phyloP scores from a whole-genome alignment of 345 rosid genomes.

The Xanthoceras sorbifolium region DNA sequence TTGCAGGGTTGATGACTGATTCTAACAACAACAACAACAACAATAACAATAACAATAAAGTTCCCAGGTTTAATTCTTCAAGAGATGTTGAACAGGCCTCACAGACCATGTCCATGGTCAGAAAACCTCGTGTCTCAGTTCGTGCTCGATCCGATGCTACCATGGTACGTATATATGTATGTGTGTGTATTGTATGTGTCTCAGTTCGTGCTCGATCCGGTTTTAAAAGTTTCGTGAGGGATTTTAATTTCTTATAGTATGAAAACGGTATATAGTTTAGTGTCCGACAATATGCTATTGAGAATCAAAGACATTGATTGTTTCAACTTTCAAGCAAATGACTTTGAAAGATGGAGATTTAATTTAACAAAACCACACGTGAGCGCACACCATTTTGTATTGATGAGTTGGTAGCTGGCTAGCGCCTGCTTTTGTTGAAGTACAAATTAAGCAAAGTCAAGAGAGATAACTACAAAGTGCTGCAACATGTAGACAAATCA shows the following conservation, averaged over 20 bases:
- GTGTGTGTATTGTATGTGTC: no score
- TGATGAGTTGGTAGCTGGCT: conserved; percentile 11
- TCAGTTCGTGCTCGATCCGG: no score
- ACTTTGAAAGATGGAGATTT: neutral
- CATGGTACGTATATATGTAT: conserved; percentile 58
- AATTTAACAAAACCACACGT: neutral
- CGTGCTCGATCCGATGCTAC: conserved; percentile 66
- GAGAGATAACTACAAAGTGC: neutral
- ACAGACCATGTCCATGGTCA: conserved; percentile 37
- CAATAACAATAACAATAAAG: conserved; percentile 12
- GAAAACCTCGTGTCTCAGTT: conserved; percentile 72
- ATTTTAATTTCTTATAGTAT: no score
- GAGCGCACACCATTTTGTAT: conserved; percentile 24
- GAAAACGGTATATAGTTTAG: neutral
- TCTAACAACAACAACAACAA: conserved; percentile 8
- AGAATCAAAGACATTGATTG: neutral
- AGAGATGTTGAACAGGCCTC: conserved; percentile 21
- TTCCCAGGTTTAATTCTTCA: conserved; percentile 20
- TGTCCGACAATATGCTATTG: neutral
- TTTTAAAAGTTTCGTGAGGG: no score
- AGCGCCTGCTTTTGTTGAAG: conserved; percentile 36
- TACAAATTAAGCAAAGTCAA: conserved; percentile 8
- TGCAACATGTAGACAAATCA: no score
- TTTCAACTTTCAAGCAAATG: neutral
- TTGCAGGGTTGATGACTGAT: neutral